Evolutionary conservation across 2,329 filamentous ascomycete genomes (phyloP), one percentile per base, ranked within the genome.

Genomic region (Arthrobotrys conoides): DNA sequence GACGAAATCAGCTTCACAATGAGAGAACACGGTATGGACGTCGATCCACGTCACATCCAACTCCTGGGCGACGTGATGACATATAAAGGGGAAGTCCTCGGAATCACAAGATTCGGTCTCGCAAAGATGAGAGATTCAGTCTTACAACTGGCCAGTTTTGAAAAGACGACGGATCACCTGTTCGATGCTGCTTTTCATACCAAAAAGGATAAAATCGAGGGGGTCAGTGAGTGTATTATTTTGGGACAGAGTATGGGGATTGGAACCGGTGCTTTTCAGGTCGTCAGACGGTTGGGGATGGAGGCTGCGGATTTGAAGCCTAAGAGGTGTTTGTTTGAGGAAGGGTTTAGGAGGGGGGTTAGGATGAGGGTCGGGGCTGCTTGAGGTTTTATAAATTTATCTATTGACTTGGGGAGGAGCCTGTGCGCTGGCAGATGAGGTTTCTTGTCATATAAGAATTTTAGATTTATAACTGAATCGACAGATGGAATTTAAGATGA

Each of bases 11-110:
- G 88, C 67, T 88, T 88, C 66, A 96, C 98, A 83, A 99, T 98
- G 94, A 90, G 90, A 41, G 90, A 91, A 49, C 82, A 82, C 72
- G 82, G 82, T 84, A 97, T 99, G 94, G 91, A 90, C 84, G 98
- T 99, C 82, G 96, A 99, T 85, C 95, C 94, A 53, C 92, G 96
- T 71, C 96, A 99, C 86, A 98, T 99, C 94, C 92, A 97, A 84
- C 89, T 99, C 18, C 89, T 99, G 0, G 95, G 96, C 10, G 96
- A 99, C 83, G 94, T 97, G 68, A 99, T 99, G 96, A 98, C 96
- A 0, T 98, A 95, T 88, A 98, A 97, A 86, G 96, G 96, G 64
- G 95, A 98, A 82, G 93, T 99, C 0, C 88, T 97, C 18, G 96
- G 96, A 65, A 99, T 99, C 83, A 99, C 96, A 1, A 91, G 96